Percentiles rank a stretch among this genome's conserved stretches.
Conservation (phyloP, 768 basidiomycete genomes). For the Thelephora aurantiotincta region DNA sequence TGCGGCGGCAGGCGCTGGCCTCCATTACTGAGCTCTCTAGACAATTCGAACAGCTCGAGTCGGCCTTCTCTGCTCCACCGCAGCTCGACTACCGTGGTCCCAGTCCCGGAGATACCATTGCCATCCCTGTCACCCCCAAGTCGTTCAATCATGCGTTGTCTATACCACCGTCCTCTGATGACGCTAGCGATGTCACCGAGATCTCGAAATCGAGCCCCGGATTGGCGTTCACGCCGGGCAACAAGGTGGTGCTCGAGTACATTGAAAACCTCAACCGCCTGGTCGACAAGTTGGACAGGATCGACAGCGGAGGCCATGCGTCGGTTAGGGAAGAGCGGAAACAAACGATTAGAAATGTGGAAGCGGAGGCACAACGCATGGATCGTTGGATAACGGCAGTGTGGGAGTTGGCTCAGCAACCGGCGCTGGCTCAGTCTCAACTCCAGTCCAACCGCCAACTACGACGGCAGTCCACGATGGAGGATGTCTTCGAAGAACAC, state of each 20-base stretch:
- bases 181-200: not conserved
- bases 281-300: slow-evolving; percentile 50
- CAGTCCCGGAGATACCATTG: not conserved
- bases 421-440: too few relatives aligned
- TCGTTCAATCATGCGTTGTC: not conserved
- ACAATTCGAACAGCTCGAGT: not conserved
- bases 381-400: slow-evolving; percentile 20
- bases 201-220: not conserved
- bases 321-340: slow-evolving; percentile 37
- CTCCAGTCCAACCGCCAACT: too few relatives aligned
- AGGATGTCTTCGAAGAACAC: too few relatives aligned
- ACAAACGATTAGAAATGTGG: slow-evolving; percentile 40
- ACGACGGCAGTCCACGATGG: too few relatives aligned
- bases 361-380: slow-evolving; percentile 40
- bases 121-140: not conserved
- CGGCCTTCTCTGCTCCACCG: not conserved
- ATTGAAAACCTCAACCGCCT: slow-evolving; percentile 47
- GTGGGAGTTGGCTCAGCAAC: slow-evolving; percentile 6
- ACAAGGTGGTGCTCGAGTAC: slow-evolving; percentile 48
- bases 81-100: not conserved
- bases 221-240: slow-evolving; percentile 15
- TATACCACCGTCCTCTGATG: not conserved
- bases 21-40: not conserved
- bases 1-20: too few relatives aligned
- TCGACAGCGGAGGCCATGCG: slow-evolving; percentile 48